A percentile compares a stretch with the other conserved stretches of the same genome.
These are phyloP conservation scores for Bonia amplexicaulis DNA, from an alignment of 176 grass and related monocot genomes.

Conservation along the genomic window DNA sequence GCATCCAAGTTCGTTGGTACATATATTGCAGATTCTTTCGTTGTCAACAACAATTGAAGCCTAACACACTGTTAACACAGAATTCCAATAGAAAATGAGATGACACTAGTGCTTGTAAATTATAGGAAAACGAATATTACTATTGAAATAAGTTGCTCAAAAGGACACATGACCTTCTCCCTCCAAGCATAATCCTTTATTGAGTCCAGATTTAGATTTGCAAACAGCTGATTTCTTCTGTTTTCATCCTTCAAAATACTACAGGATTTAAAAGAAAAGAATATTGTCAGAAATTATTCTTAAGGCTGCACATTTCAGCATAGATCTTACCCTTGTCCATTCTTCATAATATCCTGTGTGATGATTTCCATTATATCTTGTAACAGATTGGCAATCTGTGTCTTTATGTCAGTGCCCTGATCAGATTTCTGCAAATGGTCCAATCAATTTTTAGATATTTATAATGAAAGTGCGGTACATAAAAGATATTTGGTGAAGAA, in stretches of 20 bases:
- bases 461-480: not conserved
- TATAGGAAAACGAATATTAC: constrained; percentile 15
- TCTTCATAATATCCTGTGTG: constrained; percentile 75
- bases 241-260: constrained; percentile 40
- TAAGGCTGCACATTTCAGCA: not conserved
- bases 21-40: constrained; percentile 93
- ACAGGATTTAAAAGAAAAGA: not conserved
- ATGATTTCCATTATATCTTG: constrained; percentile 98
- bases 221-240: constrained; percentile 34
- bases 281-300: not conserved
- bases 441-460: not conserved
- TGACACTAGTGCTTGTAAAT: not conserved
- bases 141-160: constrained; percentile 23
- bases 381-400: constrained; percentile 77
- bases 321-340: constrained; percentile 48
- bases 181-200: constrained; percentile 40
- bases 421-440: constrained; percentile 44
- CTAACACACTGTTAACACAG: constrained; percentile 60
- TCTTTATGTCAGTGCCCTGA: constrained; percentile 42
- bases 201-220: constrained; percentile 50
- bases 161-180: constrained; percentile 55
- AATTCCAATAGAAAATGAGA: not conserved
- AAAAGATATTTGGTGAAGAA: not conserved
- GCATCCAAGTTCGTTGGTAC: constrained; percentile 83
- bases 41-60: constrained; percentile 78